Evolutionary conservation across 2,329 filamentous ascomycete genomes (phyloP).

Genomic region (Hirsutella minnesotensis): DNA sequence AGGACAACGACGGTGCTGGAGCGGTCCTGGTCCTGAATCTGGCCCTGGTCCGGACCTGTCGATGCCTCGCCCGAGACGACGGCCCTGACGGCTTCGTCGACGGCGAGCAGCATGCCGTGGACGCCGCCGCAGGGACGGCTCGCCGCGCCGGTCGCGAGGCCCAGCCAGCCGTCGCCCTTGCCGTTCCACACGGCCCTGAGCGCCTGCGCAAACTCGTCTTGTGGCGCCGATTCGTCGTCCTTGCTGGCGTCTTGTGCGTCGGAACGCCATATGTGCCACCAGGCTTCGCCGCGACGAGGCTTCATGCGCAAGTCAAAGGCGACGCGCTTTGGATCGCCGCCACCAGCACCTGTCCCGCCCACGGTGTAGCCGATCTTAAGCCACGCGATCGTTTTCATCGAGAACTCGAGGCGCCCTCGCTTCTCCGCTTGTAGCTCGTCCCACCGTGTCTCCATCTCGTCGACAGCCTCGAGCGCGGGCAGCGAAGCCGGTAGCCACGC

Average conservation of each 20-base stretch:
- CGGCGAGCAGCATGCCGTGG: conserved; percentile 32
- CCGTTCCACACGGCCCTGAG: conserved; percentile 34
- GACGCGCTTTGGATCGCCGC: conserved; percentile 21
- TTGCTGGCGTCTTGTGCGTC: conserved; percentile 3
- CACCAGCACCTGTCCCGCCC: conserved; percentile 9
- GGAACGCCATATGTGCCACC: conserved; percentile 38
- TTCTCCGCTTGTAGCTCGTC: conserved; percentile 25
- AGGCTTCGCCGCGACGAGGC: conserved; percentile 32
- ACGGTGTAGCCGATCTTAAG: conserved; percentile 43
- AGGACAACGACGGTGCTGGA: conserved; percentile 6
- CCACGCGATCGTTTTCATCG: conserved; percentile 44
- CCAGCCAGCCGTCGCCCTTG: conserved; percentile 32
- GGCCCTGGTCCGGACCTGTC: neutral
- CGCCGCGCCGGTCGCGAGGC: conserved; percentile 35
- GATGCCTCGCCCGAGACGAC: conserved; percentile 5
- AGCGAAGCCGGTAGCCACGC: conserved; percentile 48
- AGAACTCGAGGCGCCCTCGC: conserved; percentile 37
- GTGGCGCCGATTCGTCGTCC: conserved; percentile 4
- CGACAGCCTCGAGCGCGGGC: conserved; percentile 50
- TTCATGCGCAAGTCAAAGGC: conserved; percentile 40
- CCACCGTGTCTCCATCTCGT: conserved; percentile 47
- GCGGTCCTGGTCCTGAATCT: neutral
- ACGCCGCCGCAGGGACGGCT: conserved; percentile 26
- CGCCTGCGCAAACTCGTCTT: conserved; percentile 24
- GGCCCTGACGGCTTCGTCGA: conserved; percentile 35